Evolutionary conservation across 2,329 filamentous ascomycete genomes (phyloP).

Genomic region (Xylaria multiplex): DNA sequence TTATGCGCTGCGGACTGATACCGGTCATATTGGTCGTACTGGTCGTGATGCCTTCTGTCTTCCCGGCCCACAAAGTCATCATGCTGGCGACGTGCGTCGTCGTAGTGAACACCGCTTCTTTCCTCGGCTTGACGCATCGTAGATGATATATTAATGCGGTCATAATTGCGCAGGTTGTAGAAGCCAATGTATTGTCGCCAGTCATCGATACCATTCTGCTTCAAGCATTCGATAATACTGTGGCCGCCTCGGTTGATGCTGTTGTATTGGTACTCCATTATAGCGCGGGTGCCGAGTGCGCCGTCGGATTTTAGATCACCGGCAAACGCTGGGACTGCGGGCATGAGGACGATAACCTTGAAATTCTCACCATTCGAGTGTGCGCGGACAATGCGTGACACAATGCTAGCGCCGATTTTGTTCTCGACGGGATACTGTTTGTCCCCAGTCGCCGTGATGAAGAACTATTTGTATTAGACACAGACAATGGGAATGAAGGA

Average conservation of each 20-base stretch:
- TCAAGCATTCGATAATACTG: conserved; percentile 79
- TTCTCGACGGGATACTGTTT: conserved; percentile 79
- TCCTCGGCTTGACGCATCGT: conserved; percentile 70
- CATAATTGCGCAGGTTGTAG: conserved; percentile 86
- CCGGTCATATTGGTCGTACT: conserved; percentile 71
- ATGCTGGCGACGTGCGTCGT: conserved; percentile 70
- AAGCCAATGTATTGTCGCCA: conserved; percentile 80
- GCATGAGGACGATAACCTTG: conserved; percentile 81
- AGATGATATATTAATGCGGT: conserved; percentile 78
- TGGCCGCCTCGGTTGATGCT: conserved; percentile 81
- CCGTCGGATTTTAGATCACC: conserved; percentile 79
- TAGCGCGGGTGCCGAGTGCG: conserved; percentile 80
- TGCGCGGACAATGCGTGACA: conserved; percentile 79
- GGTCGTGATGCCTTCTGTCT: conserved; percentile 39
- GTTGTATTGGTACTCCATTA: conserved; percentile 89
- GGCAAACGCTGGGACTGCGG: conserved; percentile 82
- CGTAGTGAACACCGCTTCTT: conserved; percentile 73
- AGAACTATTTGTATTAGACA: conserved; percentile 66
- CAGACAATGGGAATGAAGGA: too few species aligned
- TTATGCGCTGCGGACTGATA: conserved; percentile 77
- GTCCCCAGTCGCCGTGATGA: conserved; percentile 81
- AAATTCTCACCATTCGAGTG: conserved; percentile 72
- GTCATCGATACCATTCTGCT: conserved; percentile 71
- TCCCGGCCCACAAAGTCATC: conserved; percentile 64
- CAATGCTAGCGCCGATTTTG: conserved; percentile 80